Evolutionary conservation across 805 yeast species (phyloP).

Genomic region (Millerozyma acaciae): DNA sequence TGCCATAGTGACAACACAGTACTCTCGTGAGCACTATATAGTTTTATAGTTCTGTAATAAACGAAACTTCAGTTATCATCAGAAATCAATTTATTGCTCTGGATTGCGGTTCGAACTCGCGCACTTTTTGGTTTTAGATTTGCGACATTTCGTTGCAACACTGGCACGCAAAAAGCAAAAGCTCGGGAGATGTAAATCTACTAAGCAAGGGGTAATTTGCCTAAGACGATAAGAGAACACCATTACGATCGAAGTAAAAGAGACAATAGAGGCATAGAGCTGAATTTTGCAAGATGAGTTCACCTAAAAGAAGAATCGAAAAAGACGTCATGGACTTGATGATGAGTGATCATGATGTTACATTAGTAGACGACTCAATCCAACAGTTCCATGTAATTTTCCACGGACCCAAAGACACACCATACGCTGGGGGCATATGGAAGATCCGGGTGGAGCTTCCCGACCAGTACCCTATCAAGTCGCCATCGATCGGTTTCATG

Average conservation of each 20-base stretch:
- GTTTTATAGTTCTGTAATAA: too few species aligned
- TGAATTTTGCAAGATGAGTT: slow-evolving; percentile 32
- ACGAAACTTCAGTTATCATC: too few species aligned
- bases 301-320: slow-evolving; percentile 78
- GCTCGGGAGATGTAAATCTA: slow-evolving; percentile 1
- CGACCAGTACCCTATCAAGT: slow-evolving; percentile 90
- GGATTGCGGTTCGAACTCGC: too few species aligned
- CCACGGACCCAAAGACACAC: slow-evolving; percentile 76
- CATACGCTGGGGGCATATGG: slow-evolving; percentile 90
- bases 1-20: too few species aligned
- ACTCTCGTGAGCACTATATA: too few species aligned
- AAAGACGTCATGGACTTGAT: slow-evolving; percentile 96
- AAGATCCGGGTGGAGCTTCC: slow-evolving; percentile 89
- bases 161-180: slow-evolving; percentile 5
- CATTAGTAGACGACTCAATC: slow-evolving; percentile 67
- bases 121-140: too few species aligned
- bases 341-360: slow-evolving; percentile 91
- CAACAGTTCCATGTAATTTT: slow-evolving; percentile 86
- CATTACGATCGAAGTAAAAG: too few species aligned
- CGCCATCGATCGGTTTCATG: slow-evolving; percentile 92
- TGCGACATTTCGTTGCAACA: slow-evolving; percentile 3
- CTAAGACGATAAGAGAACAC: too few species aligned
- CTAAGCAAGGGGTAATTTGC: too few species aligned
- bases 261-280: neutral
- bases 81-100: too few species aligned